phyloP scores from a whole-genome alignment of 2,329 filamentous ascomycete genomes.

The Neophaeococcomyces mojaviensis region DNA sequence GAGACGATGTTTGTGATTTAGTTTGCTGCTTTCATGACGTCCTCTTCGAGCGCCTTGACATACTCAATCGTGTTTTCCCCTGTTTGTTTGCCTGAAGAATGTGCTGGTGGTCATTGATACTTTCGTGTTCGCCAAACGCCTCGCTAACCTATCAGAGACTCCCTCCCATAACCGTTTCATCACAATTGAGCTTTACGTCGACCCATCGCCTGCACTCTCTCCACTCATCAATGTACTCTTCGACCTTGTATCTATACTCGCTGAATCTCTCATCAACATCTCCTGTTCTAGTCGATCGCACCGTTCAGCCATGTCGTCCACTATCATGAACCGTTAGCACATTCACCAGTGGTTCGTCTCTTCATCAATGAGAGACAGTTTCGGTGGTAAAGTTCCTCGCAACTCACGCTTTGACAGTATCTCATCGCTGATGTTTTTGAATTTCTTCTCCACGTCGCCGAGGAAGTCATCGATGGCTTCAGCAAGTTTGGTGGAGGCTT shows the following conservation, averaged over 20 bases:
- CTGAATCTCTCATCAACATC: conserved; percentile 18
- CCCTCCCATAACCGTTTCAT: background rate
- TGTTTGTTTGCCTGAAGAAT: too few relatives aligned
- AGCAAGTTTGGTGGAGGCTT: conserved; percentile 19
- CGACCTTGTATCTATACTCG: conserved; percentile 2
- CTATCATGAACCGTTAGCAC: conserved; percentile 4
- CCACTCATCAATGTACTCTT: conserved; percentile 6
- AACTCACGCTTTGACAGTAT: conserved; percentile 23
- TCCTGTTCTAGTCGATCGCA: conserved; percentile 25
- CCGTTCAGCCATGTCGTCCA: conserved; percentile 25
- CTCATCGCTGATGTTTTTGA: conserved; percentile 24
- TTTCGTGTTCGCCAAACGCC: background rate
- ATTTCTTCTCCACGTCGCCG: conserved; percentile 25
- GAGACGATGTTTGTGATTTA: too few relatives aligned
- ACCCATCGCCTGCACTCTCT: background rate
- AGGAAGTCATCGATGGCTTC: conserved; percentile 25
- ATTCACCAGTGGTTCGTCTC: too few relatives aligned
- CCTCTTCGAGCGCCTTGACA: too few relatives aligned
- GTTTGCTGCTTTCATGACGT: too few relatives aligned
- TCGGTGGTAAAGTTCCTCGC: too few relatives aligned
- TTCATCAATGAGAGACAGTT: too few relatives aligned
- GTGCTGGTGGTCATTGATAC: too few relatives aligned
- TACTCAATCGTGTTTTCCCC: too few relatives aligned
- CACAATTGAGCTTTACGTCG: background rate
- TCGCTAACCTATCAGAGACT: background rate